Evolutionary conservation across 1,139 yeast genomes (phyloP), one percentile per base, ranked within the genome.

Genomic region (Yamadazyma jaroonii): DNA sequence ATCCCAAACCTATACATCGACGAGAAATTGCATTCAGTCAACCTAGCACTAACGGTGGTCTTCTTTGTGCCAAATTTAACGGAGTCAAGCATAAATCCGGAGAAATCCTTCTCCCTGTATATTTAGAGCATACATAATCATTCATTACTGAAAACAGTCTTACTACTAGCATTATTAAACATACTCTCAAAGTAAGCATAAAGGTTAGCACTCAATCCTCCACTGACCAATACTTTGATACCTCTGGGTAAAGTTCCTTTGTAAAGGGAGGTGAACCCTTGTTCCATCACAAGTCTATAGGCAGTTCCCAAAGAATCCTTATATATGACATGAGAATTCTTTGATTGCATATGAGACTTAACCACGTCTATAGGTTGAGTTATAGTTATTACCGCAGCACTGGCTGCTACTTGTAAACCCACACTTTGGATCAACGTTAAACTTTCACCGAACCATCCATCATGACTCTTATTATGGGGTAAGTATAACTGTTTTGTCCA

Each of bases 281-380:
- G 95, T 38, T 77, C 77, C 14, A 80, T 64, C 49, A 84, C 83
- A 6, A 87, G 72, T 47, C 79, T 67, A 56, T 82, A 86, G 2
- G 89, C 83, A 41, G 96, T 84, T 29, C 81, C 68, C 47, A 88
- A 62, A 7, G 88, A 71, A 56, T 86, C 90, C 36, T 77, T 77
- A 57, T 84, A 85, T 3, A 79, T 55, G 24, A 71, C 60, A 43
- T 76, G 69, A 9, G 82, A 83, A 54, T 84, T 78, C 45, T 81
- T 79, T 59, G 89, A 79, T 59, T 90, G 97, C 78, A 89, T 79
- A 55, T 96, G 78, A 1, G 96, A 81, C 61, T 92, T 92, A 36
- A 90, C 65, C 4, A 89, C 89, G 62, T 92, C 98, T 14, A 92
- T 66, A 0, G 98, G 98, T 61, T 90, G 97, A 0, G 97, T 90